These are phyloP conservation scores for Pseudopyricularia javanii DNA, from an alignment of 2,329 filamentous ascomycete species.

Conservation along the genomic window DNA sequence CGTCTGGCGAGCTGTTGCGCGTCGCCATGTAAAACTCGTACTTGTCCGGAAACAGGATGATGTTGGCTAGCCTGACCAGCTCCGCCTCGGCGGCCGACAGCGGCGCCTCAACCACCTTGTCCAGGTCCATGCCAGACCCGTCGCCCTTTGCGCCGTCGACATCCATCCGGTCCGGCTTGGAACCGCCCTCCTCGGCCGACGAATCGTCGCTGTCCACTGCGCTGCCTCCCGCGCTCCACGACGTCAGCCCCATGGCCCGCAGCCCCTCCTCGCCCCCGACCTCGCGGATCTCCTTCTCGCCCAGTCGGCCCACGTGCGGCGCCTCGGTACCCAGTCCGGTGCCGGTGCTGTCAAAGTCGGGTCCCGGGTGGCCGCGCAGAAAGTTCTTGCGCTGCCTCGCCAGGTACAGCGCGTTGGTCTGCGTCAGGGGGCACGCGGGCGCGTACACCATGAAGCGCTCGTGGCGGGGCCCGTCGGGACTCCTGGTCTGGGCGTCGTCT, in stretches of 20 bases:
- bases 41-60: conserved; percentile 41
- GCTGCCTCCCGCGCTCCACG: conserved; percentile 25
- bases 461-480: conserved; percentile 26
- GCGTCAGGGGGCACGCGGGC: conserved; percentile 41
- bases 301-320: conserved; percentile 31
- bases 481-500: conserved; percentile 12
- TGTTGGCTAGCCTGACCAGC: conserved; percentile 40
- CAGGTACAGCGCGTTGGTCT: conserved; percentile 44
- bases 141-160: conserved; percentile 14
- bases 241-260: conserved; percentile 45
- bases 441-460: conserved; percentile 37
- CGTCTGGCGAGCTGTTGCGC: conserved; percentile 10
- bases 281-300: conserved; percentile 37
- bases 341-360: conserved; percentile 43
- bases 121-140: conserved; percentile 12
- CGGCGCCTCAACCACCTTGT: conserved; percentile 9
- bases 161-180: conserved; percentile 13
- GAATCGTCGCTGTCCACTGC: background rate
- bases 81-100: conserved; percentile 31
- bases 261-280: conserved; percentile 37
- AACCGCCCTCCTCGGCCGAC: conserved; percentile 19
- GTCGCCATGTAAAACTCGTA: conserved; percentile 36
- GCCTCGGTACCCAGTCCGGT: conserved; percentile 37
- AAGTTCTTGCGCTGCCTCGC: conserved; percentile 46
- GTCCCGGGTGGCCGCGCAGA: conserved; percentile 37